These are phyloP conservation scores for Trichothecium roseum DNA, from an alignment of 2,329 filamentous ascomycete genomes.

Conservation along the genomic window DNA sequence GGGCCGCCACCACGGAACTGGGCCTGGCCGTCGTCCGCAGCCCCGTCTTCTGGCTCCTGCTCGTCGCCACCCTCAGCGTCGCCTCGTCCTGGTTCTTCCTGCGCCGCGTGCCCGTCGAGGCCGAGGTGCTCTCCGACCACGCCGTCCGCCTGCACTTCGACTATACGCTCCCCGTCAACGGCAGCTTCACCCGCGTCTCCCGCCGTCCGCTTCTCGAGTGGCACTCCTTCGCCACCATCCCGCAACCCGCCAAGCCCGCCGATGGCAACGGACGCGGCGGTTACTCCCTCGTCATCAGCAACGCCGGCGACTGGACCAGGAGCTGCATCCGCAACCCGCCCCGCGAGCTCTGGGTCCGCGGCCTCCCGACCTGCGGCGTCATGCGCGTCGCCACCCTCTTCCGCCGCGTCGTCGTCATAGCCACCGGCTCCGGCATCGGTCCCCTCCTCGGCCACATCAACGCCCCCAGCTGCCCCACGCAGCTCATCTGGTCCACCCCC, in stretches of 20 bases:
- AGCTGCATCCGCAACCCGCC: conserved; percentile 52
- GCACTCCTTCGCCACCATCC: conserved; percentile 68
- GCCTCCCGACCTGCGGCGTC: conserved; percentile 56
- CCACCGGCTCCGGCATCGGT: conserved; percentile 64
- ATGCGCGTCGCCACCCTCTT: conserved; percentile 59
- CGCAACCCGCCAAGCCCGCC: conserved; percentile 33
- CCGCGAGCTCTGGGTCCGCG: conserved; percentile 55
- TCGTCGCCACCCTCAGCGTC: conserved; percentile 52
- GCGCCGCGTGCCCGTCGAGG: conserved; percentile 53
- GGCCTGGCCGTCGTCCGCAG: conserved; percentile 24
- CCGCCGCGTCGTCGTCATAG: conserved; percentile 53
- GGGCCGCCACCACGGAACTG: conserved; percentile 20
- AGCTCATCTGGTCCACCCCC: conserved; percentile 61
- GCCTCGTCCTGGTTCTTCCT: conserved; percentile 65
- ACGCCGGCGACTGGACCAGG: conserved; percentile 66
- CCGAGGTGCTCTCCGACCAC: conserved; percentile 60
- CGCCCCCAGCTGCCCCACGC: conserved; percentile 35
- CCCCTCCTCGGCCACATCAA: conserved; percentile 53
- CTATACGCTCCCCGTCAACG: conserved; percentile 46
- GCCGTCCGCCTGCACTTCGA: conserved; percentile 61
- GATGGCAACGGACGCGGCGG: conserved; percentile 22
- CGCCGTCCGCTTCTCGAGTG: conserved; percentile 57
- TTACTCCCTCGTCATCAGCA: conserved; percentile 61
- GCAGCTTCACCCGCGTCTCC: conserved; percentile 42
- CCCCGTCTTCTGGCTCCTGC: conserved; percentile 55